Base-by-base conservation (phyloP, 208 protist species). In the Acanthamoeba castellanii region DNA sequence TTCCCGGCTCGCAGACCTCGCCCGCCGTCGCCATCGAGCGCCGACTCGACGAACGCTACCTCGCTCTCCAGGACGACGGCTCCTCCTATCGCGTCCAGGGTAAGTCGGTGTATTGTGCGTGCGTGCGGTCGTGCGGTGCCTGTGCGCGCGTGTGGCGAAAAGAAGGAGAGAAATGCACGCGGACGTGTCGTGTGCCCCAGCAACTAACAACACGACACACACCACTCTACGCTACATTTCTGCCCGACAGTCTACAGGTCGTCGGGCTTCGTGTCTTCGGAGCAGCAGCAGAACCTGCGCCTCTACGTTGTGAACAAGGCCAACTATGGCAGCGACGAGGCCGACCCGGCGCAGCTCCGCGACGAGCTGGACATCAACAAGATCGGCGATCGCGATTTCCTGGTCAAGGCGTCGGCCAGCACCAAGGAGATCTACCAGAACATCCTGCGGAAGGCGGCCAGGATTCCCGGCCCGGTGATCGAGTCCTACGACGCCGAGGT, bases 351-450 rank as follows among this genome's bases (percentile, higher is more conserved):
- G 74, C 42, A 84, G 34, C 42, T 34, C 7, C 22, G 74, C 57
- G 84, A 64, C 22, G 92, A 96, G 55, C 57, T 93, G 22, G 92
- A 95, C 78, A 81, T 96, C 70, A 37, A 72, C 70, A 96, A 95
- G 42, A 64, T 95, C 47, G 95, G 92, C 45, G 95, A 96, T 87
- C 11, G 76, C 30, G 42, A 74, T 14, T 82, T 95, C 92, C 47
- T 98, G 52, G 97, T 93, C 32, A 94, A 96, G 32, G 89, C 97
- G 34, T 97, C 97, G 42, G 95, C 96, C 27, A 42, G 76, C 57
- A 85, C 96, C 32, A 95, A 96, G 32, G 95, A 97, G n/a, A 94
- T 96, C 14, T 98, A 98, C 91, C 96, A 98, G 59, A 96, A 96
- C 70, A 96, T 98, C 81, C 95, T 99, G 66, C 70, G 85, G 27